Base-by-base conservation (phyloP, 2,329 filamentous ascomycete species). In the Nemania sp. region DNA sequence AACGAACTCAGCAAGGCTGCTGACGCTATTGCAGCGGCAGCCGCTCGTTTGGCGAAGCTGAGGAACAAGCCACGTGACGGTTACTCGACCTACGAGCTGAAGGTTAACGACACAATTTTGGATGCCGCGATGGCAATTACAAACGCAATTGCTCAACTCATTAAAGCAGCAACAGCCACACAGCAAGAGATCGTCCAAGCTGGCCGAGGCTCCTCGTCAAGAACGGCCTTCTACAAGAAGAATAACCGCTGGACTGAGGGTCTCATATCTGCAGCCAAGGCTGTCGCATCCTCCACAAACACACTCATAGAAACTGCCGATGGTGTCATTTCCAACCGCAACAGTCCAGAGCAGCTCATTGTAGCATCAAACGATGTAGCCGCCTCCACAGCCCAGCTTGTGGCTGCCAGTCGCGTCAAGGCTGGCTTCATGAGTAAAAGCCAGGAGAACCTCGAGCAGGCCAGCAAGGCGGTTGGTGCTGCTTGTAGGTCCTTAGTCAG, bases 221-320 rank as follows among this genome's bases (percentile, higher is more conserved):
- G 89, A 59, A 96, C 93, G 1, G 92, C 93, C 21, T 99, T 99
- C 77, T 99, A 99, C 87, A 98, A 98, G 85, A 98, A 98, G 82
- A 97, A 99, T 84, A 99, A 98, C 79, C 87, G 95, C 54, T 99
- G 95, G 95, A 99, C 95, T 0, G 95, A 99, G 73, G 95, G 95
- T 49, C 87, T 99, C 62, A 97, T 99, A 73, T 97, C 92, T 39
- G 95, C 95, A 0, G 94, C 95, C 66, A 99, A 99, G 79, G 95
- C 95, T 0, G 95, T 99, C 17, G 95, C 95, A 2, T 85, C 85
- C 1, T 96, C 92, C 15, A 99, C 95, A 11, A 98, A 97, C 79
- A 95, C 89, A 43, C 86, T 99, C 68, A 99, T 99, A 72, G 95
- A 99, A 82, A 99, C 95, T 6, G 95, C 95, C 0, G 95, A 99